These are phyloP conservation scores for Xylaria sp. DNA, from an alignment of 2,329 filamentous ascomycete species.

Conservation along the genomic window DNA sequence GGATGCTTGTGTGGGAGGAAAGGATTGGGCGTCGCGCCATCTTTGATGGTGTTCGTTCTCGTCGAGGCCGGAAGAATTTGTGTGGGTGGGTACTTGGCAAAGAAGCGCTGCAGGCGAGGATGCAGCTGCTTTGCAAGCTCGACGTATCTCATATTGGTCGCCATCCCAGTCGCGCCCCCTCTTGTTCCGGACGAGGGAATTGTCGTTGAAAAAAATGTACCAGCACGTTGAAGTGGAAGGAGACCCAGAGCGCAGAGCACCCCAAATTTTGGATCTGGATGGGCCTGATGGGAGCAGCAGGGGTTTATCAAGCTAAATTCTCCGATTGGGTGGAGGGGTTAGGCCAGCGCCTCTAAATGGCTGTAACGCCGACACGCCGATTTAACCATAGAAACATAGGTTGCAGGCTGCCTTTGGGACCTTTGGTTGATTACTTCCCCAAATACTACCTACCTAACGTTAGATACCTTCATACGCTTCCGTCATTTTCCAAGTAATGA, in stretches of 20 bases:
- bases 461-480: too few relatives aligned
- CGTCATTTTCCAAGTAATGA: too few relatives aligned
- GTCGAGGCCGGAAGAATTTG: constrained; percentile 53
- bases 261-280: constrained; percentile 19
- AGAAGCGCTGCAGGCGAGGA: constrained; percentile 78
- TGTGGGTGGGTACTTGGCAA: constrained; percentile 83
- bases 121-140: constrained; percentile 74
- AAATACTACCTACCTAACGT: too few relatives aligned
- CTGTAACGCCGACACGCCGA: constrained; percentile 19
- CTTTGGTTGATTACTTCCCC: too few relatives aligned
- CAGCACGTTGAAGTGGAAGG: constrained; percentile 6
- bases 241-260: constrained; percentile 11
- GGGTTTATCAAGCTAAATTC: constrained; percentile 20
- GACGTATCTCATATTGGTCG: constrained; percentile 42
- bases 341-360: neutral
- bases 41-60: constrained; percentile 38
- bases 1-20: constrained; percentile 82
- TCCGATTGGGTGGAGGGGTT: constrained; percentile 24
- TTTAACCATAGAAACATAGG: too few relatives aligned
- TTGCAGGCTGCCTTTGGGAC: too few relatives aligned
- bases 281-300: constrained; percentile 8
- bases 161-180: constrained; percentile 15
- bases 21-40: constrained; percentile 64
- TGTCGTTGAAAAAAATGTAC: constrained; percentile 2
- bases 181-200: neutral